These are phyloP conservation scores for Diaporthe longicolla DNA, from an alignment of 2,329 filamentous ascomycete species.

Conservation along the genomic window DNA sequence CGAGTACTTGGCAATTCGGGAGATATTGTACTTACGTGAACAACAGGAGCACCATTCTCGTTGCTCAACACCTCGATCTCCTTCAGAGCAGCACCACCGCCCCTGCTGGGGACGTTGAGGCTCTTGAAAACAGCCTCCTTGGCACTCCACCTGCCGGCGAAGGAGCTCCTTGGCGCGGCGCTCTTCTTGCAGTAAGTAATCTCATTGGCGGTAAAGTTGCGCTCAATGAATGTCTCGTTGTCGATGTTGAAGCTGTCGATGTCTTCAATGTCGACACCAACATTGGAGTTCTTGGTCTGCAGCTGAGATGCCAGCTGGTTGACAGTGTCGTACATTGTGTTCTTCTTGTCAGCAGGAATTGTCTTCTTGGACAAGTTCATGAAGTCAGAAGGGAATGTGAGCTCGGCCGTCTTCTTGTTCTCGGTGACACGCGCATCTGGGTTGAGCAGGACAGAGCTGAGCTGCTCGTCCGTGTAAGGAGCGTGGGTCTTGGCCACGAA, in stretches of 20 bases:
- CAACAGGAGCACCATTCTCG: constrained; percentile 84
- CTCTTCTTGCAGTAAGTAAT: constrained; percentile 88
- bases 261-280: constrained; percentile 95
- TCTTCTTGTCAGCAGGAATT: constrained; percentile 60
- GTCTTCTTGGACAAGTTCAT: constrained; percentile 74
- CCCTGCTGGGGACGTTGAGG: constrained; percentile 86
- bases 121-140: constrained; percentile 99
- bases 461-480: constrained; percentile 90
- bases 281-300: constrained; percentile 77
- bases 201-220: constrained; percentile 92
- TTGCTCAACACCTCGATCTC: constrained; percentile 94
- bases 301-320: constrained; percentile 80
- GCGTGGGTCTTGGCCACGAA: constrained; percentile 95
- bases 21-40: constrained; percentile 75
- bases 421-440: constrained; percentile 87
- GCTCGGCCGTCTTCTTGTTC: constrained; percentile 88
- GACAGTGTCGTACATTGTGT: constrained; percentile 81
- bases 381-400: constrained; percentile 79
- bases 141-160: constrained; percentile 95
- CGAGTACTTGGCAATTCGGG: neutral
- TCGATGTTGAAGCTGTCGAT: constrained; percentile 90
- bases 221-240: constrained; percentile 93
- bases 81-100: constrained; percentile 89
- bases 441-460: constrained; percentile 92
- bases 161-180: constrained; percentile 86